Evolutionary conservation across 164 flowering plant species (phyloP), one percentile per base, ranked within the genome.

Genomic region (Platanus orientalis): DNA sequence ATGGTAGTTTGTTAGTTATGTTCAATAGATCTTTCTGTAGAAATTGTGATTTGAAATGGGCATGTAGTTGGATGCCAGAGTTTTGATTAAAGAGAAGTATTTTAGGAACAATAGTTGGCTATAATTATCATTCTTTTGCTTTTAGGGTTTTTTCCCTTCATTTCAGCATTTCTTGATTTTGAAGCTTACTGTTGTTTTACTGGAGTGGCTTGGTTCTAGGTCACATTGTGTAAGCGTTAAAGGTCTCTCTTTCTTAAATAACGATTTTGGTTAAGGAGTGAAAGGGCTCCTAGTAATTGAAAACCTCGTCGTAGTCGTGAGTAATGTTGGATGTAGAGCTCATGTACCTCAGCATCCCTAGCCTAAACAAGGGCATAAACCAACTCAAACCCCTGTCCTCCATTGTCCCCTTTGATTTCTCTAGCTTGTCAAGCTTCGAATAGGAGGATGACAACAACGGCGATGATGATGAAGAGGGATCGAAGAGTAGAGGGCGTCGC

Each of bases 201-300:
- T 45, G 12, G 19, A 45, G 6, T 16, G n/a, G 14, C 4, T 12
- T 44, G 20, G n/a, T 19, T 36, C 42, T n/a, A n/a, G n/a, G n/a
- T n/a, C n/a, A n/a, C n/a, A n/a, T n/a, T n/a, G 12, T 36, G 42
- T 36, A 36, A 36, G 13, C 42, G 0, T 36, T 44, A 19, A 14
- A 11, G 20, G 49, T 44, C 5, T 44, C 14, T 44, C 20, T 44
- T 14, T 44, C 16, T 45, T 75, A 21, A 0, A 53, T 64, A 34
- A 52, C 45, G 27, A 4, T n/a, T 53, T 54, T 67, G 57, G 60
- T 68, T 25, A 63, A 75, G 80, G 76, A 94, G 65, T 94, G 97
- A 36, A 94, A 92, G 36, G 99, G 97, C 76, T 94, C 99, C 99
- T 97, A 94, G 68, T 94, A 94, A 74, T 94, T 94, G 81, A 94